phyloP scores from a whole-genome alignment of 108 stramenopile species.

The Epithemia pelagica region DNA sequence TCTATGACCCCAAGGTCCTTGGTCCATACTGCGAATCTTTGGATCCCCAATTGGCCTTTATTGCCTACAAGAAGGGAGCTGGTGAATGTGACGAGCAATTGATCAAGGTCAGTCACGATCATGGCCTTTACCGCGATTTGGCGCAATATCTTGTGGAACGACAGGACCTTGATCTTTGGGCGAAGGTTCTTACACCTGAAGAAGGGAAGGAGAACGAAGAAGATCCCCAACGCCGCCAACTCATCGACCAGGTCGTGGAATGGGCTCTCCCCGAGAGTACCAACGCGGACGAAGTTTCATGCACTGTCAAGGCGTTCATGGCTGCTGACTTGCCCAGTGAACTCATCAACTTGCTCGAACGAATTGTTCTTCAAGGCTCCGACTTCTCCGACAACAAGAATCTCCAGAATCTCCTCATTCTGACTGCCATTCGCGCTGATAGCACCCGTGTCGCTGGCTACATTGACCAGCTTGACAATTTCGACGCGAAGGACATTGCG shows the following conservation, averaged over 20 bases:
- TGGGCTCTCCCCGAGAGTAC: slow-evolving; percentile 99
- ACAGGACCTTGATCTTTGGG: slow-evolving; percentile 98
- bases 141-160: slow-evolving; percentile 98
- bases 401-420: slow-evolving; percentile 99
- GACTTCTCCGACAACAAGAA: slow-evolving; percentile 99
- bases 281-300: slow-evolving; percentile 97
- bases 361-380: slow-evolving; percentile 98
- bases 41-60: slow-evolving; percentile 97
- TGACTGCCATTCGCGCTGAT: slow-evolving; percentile 98
- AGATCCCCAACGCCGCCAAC: slow-evolving; percentile 81
- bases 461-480: slow-evolving; percentile 99
- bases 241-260: slow-evolving; percentile 99
- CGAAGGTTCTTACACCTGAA: slow-evolving; percentile 84
- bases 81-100: slow-evolving; percentile 99
- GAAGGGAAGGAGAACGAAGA: slow-evolving; percentile 63
- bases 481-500: slow-evolving; percentile 98
- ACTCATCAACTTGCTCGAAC: slow-evolving; percentile 97
- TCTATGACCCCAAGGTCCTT: slow-evolving; percentile 98
- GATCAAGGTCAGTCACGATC: slow-evolving; percentile 91
- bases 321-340: slow-evolving; percentile 98
- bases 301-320: slow-evolving; percentile 99
- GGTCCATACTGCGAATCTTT: slow-evolving; percentile 99
- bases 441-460: slow-evolving; percentile 94
- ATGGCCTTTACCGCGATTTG: slow-evolving; percentile 98
- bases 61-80: slow-evolving; percentile 97